Base-by-base conservation (phyloP, 2,329 filamentous ascomycete species). In the Botrytis aclada region DNA sequence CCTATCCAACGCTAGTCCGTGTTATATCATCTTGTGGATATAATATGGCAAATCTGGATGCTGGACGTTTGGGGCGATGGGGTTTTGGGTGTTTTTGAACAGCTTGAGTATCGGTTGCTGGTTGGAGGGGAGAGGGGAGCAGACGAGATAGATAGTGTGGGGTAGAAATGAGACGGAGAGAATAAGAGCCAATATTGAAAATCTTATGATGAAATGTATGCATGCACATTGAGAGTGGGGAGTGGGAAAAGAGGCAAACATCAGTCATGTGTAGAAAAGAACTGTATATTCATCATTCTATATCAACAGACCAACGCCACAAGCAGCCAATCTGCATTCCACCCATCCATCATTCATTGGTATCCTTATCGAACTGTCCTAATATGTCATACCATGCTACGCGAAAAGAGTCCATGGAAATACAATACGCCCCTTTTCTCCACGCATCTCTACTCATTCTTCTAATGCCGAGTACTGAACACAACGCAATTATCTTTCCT, bases 221-320 rank as follows among this genome's bases (percentile, higher is more conserved):
- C 37, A n/a, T 16, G 1, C 37, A 41, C 37, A 25, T 4, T n/a
- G 37, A n/a, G 25, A 63, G 25, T 9, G 12, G 37, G 22, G 18
- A 16, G 20, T 14, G 5, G 10, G 29, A 47, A 29, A 0, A 16
- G 12, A 54, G 12, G 4, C 25, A 10, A 4, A 4, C 4, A 54
- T 29, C 29, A 45, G 12, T 34, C 20, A 64, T 4, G n/a, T 3
- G 32, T 4, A 54, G n/a, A 12, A 41, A 45, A 34, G 25, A 58
- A 43, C 29, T 34, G 29, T 61, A 69, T 61, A 69, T 43, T 43
- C 66, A 45, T 61, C 67, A 70, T 62, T 54, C 34, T 62, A 62
- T 62, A 45, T 34, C 29, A 45, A 62, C 37, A 45, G 14, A 70
- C 54, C 54, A 60, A 62, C 67, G 51, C 56, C 56, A 60, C 29